Conservation (phyloP, 108 stramenopile genomes). For the Schizochytrium sp. region DNA sequence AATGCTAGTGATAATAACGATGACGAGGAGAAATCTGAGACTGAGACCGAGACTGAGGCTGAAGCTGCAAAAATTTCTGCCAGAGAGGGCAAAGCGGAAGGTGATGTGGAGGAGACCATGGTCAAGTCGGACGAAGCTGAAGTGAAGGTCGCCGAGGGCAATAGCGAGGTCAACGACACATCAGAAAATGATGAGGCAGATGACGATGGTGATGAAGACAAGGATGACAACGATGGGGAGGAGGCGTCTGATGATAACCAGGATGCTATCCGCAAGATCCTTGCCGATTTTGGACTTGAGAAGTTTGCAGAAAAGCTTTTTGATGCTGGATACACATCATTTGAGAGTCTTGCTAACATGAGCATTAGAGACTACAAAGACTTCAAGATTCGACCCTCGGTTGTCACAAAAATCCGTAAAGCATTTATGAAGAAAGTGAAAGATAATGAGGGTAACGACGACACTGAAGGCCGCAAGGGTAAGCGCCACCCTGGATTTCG, state of each 20-base stretch:
- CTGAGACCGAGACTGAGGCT: slow-evolving; percentile 5
- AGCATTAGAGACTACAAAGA: not conserved
- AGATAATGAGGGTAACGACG: not conserved
- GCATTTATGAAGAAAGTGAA: not conserved
- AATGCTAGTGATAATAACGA: not conserved
- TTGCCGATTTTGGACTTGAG: not conserved
- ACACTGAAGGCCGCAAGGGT: not conserved
- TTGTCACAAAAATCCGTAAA: too few species aligned
- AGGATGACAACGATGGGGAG: not conserved
- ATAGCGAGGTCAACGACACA: not conserved
- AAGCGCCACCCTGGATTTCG: not conserved
- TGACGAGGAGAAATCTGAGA: not conserved
- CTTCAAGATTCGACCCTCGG: too few species aligned
- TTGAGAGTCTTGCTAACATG: not conserved
- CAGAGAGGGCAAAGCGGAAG: not conserved
- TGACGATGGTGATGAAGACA: not conserved
- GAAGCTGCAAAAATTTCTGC: not conserved
- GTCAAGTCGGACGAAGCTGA: not conserved
- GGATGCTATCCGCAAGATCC: too few species aligned
- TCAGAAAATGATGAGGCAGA: not conserved
- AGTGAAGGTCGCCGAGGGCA: not conserved
- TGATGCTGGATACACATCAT: not conserved
- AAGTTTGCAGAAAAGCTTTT: not conserved
- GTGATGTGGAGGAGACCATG: too few species aligned
- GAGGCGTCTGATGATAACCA: not conserved